phyloP scores from a whole-genome alignment of 1,284 basidiomycete genomes.

The Tremellales sp. region DNA sequence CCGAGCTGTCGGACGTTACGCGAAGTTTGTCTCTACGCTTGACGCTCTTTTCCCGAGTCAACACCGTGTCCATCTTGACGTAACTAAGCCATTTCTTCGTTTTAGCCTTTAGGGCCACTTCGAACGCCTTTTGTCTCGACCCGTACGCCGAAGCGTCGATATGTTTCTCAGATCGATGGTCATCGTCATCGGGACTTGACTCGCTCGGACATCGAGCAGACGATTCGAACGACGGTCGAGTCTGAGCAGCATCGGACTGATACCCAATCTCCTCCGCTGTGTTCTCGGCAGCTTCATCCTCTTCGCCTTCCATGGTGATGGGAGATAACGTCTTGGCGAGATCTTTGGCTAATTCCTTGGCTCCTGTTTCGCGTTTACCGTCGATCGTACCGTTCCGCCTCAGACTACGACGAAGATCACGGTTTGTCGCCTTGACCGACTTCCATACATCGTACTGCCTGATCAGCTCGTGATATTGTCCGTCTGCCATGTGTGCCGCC shows the following conservation, averaged over 20 bases:
- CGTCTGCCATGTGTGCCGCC: too few relatives aligned
- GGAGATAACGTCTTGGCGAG: neutral
- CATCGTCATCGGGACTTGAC: conserved; percentile 28
- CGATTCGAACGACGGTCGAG: conserved; percentile 36
- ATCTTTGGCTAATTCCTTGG: neutral
- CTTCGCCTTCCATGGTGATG: conserved; percentile 4
- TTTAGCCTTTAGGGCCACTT: conserved; percentile 35
- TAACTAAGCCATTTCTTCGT: conserved; percentile 33
- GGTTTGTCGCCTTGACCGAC: conserved; percentile 46
- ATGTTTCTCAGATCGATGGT: conserved; percentile 14
- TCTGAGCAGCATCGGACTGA: conserved; percentile 8
- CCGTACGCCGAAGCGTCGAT: conserved; percentile 12
- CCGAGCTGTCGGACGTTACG: conserved; percentile 2
- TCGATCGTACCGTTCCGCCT: conserved; percentile 23
- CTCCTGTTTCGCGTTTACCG: conserved; percentile 2
- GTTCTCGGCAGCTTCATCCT: neutral
- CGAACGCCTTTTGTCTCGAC: conserved; percentile 19
- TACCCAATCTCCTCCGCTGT: conserved; percentile 13
- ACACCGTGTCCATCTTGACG: conserved; percentile 31
- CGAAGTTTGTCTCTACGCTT: neutral
- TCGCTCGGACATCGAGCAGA: conserved; percentile 17
- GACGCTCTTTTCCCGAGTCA: conserved; percentile 7
- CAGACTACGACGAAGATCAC: conserved; percentile 28
- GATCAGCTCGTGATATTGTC: too few relatives aligned
- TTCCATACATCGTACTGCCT: conserved; percentile 41